Evolutionary conservation across 192 early-diverging fungal genomes (phyloP), one percentile per base, ranked within the genome.

Genomic region (Entomortierella beljakovae): DNA sequence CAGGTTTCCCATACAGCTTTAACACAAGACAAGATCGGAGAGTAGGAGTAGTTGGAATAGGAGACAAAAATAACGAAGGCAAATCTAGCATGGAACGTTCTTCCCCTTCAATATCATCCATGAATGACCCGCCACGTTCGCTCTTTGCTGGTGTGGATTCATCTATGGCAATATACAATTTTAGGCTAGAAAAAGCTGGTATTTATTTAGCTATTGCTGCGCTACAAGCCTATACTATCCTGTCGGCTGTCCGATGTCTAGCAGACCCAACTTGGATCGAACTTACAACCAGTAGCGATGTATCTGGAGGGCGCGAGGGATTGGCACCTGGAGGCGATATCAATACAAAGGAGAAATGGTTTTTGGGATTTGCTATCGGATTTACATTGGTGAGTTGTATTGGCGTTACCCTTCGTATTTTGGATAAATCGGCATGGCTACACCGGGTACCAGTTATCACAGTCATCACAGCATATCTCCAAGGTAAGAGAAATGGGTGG

Each of bases 231-330:
- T 79, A 79, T 32, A 79, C 67, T 0, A 58, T 70, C 61, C 13
- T 79, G 61, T 65, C 75, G 2, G 62, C 55, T 0, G 75, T 79
- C 0, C 66, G 75, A 7, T 65, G 56, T 29, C n/a, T 79, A 2
- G 75, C 75, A 40, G 61, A 79, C 29, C 56, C 75, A 49, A 61
- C 68, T 7, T 79, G 75, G 75, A 70, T 79, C 13, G 61, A 48
- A 9, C 11, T 65, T 6, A 52, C 50, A 20, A 22, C 56, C 16
- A 79, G 62, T 55, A 31, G 49, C 15, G 66, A 68, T 43, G 58
- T 63, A 43, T 22, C 66, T 23, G 68, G 48, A 38, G 60, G 68
- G 1, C 10, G 50, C 7, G 55, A 61, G 28, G 33, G 70, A 15
- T 6, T 18, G 6, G 31, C 35, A 6, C 32, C 56, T 32, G 15